Conservation (phyloP, 805 yeast species). For the Sugiyamaella chiloensis region DNA sequence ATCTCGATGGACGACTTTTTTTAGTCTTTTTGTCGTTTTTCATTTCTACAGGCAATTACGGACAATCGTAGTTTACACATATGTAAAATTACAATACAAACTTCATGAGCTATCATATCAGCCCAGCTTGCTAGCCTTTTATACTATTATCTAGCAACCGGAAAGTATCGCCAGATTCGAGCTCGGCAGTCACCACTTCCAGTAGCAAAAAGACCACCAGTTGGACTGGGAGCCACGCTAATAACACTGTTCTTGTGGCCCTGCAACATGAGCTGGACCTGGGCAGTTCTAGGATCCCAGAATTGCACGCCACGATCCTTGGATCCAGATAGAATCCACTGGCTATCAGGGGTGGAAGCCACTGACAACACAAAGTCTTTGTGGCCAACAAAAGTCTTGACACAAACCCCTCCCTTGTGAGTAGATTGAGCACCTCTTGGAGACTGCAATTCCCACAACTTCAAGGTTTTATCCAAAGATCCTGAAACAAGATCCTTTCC, state of each 20-base stretch:
- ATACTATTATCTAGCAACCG: conserved; percentile 21
- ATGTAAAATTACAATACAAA: too few species aligned
- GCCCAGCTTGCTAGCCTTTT: too few species aligned
- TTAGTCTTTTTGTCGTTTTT: too few species aligned
- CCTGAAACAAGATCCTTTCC: conserved; percentile 93
- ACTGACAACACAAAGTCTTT: conserved; percentile 93
- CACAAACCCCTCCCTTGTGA: conserved; percentile 53
- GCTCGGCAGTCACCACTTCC: conserved; percentile 98
- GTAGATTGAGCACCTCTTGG: conserved; percentile 39
- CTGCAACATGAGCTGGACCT: conserved; percentile 90
- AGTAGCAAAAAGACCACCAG: conserved; percentile 89
- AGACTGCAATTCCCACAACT: conserved; percentile 83
- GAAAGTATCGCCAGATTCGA: conserved; percentile 77
- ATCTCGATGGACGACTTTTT: too few species aligned
- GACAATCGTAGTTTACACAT: too few species aligned
- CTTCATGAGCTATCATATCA: too few species aligned
- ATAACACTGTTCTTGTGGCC: conserved; percentile 96
- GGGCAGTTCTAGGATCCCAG: conserved; percentile 92
- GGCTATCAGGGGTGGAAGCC: conserved; percentile 89
- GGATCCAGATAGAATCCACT: conserved; percentile 88
- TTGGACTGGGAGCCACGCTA: conserved; percentile 86
- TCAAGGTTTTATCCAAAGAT: conserved; percentile 91
- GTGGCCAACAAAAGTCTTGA: conserved; percentile 92
- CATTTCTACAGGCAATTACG: too few species aligned
- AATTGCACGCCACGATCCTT: conserved; percentile 96